Base-by-base conservation (phyloP, 768 basidiomycete genomes). In the Galerina marginata region DNA sequence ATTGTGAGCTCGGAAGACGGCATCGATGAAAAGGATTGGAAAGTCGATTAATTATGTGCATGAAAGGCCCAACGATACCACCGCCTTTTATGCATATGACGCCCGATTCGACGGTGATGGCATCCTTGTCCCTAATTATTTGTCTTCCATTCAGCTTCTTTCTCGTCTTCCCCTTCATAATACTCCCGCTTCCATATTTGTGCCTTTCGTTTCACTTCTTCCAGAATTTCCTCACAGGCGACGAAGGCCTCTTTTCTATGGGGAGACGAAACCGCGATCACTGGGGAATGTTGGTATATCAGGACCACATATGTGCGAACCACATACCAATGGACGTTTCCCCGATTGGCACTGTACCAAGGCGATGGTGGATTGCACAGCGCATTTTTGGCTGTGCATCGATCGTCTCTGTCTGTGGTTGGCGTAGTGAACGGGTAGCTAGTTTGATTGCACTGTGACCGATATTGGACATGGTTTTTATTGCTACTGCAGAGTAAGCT, bases 181-280 rank as follows among this genome's bases (percentile, higher is more conserved):
- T 84, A 92, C 70, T 96, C 95, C 67, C 91, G 77, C 78, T 96
- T 96, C 95, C 95, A 96, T 63, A 96, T 90, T 73, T 93, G 93
- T 43, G 83, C 92, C 68, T 85, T 89, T 61, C 74, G 75, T 78
- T 96, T 96, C 57, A 96, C 88, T 59, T 88, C 83, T 72, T 96
- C 95, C n/a, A 96, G 79, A 59, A 95, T 86, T 66, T 78, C 84
- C 73, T 95, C 93, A 71, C 91, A 93, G 15, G 87, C 88, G 53
- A 79, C 73, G 69, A 95, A 94, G 6, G 91, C 88, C 69, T 92
- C 92, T 65, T 86, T 88, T 36, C 94, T 83, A 73, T 95, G 93
- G 6, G 93, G 90, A 10, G 90, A 88, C 2, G 92, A 89, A 4
- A 94, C 92, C 1, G 90, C 89, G 60, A 96, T 87, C 50, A 95